Base-by-base conservation (phyloP, 306 rosid genomes). In the Rosa multiflora region DNA sequence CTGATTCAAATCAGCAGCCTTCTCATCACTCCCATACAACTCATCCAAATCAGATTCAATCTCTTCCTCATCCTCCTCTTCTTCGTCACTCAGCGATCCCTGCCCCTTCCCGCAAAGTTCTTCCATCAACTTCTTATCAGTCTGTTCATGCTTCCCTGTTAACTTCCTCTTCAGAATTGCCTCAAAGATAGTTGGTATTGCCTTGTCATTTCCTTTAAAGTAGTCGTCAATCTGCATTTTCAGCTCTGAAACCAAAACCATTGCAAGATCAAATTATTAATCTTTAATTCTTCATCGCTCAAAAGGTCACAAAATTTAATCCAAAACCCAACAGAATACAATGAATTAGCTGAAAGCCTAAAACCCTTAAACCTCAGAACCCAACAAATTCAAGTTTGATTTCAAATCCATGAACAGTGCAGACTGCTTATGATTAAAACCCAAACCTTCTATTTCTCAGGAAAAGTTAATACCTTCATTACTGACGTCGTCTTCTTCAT, bases 141-240 rank as follows among this genome's bases (percentile, higher is more conserved):
- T 87, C 61, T 88, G 91, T 26, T 84, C 94, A 40, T 89, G 83
- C 78, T 89, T 83, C 70, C 87, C 90, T 0, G 88, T 67, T 46
- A 93, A 84, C 80, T 81, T 85, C 78, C 92, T 88, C 82, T 87
- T 83, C 86, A 93, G 74, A 77, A 93, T 86, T 37, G 91, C 94
- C 82, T 91, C 94, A 79, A 93, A 93, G 44, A 93, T 74, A 0
- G 86, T 79, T 58, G 94, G 97, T 42, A 91, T 72, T 14, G 97
- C 92, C 35, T 86, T 94, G 0, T 18, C 70, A 64, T 89, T 92
- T 6, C 97, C 97, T 44, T 85, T 84, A 17, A 68, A 80, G 76
- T 84, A 90, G 74, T 73, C 85, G 8, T 89, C 91, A 73, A 93
- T 87, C 20, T 78, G 83, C 88, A 46, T 86, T 85, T 84, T 91